Conservation (phyloP, 2,329 filamentous ascomycete species). For the Graphilbum fragrans region DNA sequence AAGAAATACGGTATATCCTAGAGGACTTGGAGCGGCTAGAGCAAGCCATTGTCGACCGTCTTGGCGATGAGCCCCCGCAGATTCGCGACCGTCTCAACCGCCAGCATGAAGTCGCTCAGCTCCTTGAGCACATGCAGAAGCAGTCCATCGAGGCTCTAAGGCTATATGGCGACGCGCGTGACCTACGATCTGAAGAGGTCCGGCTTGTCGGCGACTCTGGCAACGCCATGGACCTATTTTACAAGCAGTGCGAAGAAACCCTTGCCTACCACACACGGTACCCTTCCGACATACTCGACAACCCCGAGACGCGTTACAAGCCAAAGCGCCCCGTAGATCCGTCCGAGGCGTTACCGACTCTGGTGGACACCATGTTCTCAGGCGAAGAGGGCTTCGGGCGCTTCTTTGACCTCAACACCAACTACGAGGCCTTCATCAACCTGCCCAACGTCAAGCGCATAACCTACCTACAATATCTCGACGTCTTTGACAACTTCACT, state of each 20-base stretch:
- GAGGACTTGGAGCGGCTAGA: slow-evolving; percentile 96
- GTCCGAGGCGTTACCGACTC: slow-evolving; percentile 47
- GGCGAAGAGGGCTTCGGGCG: slow-evolving; percentile 90
- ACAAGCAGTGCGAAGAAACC: slow-evolving; percentile 68
- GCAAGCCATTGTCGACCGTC: slow-evolving; percentile 81
- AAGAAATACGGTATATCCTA: slow-evolving; percentile 87
- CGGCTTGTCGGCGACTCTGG: slow-evolving; percentile 59
- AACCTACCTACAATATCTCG: slow-evolving; percentile 86
- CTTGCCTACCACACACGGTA: slow-evolving; percentile 85
- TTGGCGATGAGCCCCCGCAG: slow-evolving; percentile 82
- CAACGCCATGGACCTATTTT: slow-evolving; percentile 84
- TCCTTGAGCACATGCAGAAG: slow-evolving; percentile 75
- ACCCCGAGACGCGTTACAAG: slow-evolving; percentile 86
- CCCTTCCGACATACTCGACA: slow-evolving; percentile 89
- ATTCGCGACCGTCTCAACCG: slow-evolving; percentile 80
- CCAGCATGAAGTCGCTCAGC: slow-evolving; percentile 83
- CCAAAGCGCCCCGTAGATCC: slow-evolving; percentile 47
- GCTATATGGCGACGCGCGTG: slow-evolving; percentile 73
- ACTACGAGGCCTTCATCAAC: slow-evolving; percentile 85
- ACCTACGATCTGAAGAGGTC: slow-evolving; percentile 63
- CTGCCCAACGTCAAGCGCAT: slow-evolving; percentile 74
- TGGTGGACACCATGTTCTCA: slow-evolving; percentile 86
- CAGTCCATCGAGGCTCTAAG: slow-evolving; percentile 72
- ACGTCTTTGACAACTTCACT: slow-evolving; percentile 78
- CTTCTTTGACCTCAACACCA: slow-evolving; percentile 76